A percentile compares a stretch with the other conserved stretches of the same genome.
phyloP scores from a whole-genome alignment of 495 filamentous ascomycete genomes.

The Penicillium psychrofluorescens region DNA sequence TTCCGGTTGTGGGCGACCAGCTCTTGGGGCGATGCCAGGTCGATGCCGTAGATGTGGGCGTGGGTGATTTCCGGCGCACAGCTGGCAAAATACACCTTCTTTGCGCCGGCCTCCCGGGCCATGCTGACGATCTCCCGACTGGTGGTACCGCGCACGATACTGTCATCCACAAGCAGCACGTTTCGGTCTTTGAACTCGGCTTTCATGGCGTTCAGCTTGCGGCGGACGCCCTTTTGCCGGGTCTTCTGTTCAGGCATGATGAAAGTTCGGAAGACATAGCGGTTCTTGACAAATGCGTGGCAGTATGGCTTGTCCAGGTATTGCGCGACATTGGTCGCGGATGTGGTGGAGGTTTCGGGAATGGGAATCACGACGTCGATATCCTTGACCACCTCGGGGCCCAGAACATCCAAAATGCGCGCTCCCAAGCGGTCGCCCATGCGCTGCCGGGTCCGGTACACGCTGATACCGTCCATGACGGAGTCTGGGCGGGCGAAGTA shows the following conservation, averaged over 20 bases:
- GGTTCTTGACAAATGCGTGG: conserved; percentile 88
- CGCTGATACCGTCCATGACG: conserved; percentile 87
- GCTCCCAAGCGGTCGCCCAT: conserved; percentile 88
- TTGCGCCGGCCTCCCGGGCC: conserved; percentile 86
- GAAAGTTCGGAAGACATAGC: conserved; percentile 93
- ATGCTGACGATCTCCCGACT: conserved; percentile 87
- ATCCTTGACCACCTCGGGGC: conserved; percentile 65
- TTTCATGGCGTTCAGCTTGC: conserved; percentile 70
- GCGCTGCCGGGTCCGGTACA: conserved; percentile 79
- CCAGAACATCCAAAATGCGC: conserved; percentile 66
- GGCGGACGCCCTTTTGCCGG: conserved; percentile 58
- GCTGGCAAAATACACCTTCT: conserved; percentile 83
- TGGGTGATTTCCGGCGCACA: conserved; percentile 83
- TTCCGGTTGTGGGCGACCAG: conserved; percentile 78
- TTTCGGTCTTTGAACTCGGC: conserved; percentile 80
- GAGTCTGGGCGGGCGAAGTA: conserved; percentile 76
- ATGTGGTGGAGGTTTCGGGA: conserved; percentile 79
- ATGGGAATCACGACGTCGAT: conserved; percentile 92
- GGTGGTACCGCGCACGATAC: conserved; percentile 89
- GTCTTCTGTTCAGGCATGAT: conserved; percentile 88
- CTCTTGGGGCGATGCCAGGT: conserved; percentile 75
- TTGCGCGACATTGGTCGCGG: conserved; percentile 73
- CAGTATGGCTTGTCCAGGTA: conserved; percentile 72
- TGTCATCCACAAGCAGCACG: conserved; percentile 86
- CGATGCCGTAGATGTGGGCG: conserved; percentile 81